phyloP scores from a whole-genome alignment of 1,284 basidiomycete species.

The Apiotrichum mycotoxinovorans region DNA sequence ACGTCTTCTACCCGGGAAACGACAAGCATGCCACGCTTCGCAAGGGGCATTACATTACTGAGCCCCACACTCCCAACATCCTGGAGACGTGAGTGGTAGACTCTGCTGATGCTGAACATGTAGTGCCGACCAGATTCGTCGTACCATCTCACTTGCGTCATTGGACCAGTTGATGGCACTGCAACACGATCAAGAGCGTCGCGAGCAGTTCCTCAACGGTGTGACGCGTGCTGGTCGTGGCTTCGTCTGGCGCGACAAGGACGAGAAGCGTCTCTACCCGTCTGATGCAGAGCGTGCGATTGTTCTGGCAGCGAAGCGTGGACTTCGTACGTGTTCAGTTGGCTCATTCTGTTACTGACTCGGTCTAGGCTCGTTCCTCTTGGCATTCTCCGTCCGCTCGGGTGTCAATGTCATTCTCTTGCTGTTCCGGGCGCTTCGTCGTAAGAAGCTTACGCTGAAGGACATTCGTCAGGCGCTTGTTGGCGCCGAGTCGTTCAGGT shows the following conservation, averaged over 20 bases:
- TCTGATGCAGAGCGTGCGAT: conserved; percentile 65
- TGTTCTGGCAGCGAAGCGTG: conserved; percentile 69
- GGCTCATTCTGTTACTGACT: neutral
- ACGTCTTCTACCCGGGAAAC: conserved; percentile 8
- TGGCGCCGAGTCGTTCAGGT: conserved; percentile 72
- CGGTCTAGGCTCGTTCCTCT: conserved; percentile 65
- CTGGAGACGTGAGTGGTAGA: conserved; percentile 41
- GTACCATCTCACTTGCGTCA: conserved; percentile 49
- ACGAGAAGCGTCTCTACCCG: conserved; percentile 69
- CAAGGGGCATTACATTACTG: conserved; percentile 16
- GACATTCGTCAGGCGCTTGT: conserved; percentile 73
- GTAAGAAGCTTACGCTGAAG: conserved; percentile 55
- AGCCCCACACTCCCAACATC: conserved; percentile 48
- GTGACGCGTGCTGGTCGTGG: conserved; percentile 35
- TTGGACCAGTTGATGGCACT: conserved; percentile 42
- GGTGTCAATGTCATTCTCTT: conserved; percentile 74
- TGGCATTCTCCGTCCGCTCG: conserved; percentile 74
- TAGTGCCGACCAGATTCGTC: conserved; percentile 48
- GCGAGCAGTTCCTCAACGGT: conserved; percentile 36
- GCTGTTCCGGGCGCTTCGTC: conserved; percentile 61
- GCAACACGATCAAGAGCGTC: conserved; percentile 29
- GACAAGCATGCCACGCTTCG: neutral
- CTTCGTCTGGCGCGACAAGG: conserved; percentile 75
- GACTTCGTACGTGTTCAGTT: conserved; percentile 61
- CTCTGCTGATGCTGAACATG: neutral